These are phyloP conservation scores for Aspergillus viridinutans DNA, from an alignment of 2,329 filamentous ascomycete species.

Conservation along the genomic window DNA sequence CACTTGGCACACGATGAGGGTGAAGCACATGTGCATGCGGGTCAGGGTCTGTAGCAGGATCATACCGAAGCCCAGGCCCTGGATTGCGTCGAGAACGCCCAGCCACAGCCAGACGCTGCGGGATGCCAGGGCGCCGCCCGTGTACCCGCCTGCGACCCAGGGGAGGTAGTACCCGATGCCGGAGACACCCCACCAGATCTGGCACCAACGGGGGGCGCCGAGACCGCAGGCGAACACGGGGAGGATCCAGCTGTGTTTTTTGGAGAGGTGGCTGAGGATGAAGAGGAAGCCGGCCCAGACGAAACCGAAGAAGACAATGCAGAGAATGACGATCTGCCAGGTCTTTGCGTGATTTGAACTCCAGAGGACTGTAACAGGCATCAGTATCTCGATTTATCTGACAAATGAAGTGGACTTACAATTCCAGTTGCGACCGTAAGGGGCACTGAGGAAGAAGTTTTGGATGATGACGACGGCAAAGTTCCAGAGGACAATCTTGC, in stretches of 20 bases:
- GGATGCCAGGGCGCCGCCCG: conserved; percentile 52
- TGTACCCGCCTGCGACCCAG: conserved; percentile 52
- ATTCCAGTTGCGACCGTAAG: conserved; percentile 62
- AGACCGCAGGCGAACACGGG: conserved; percentile 65
- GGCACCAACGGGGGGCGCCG: conserved; percentile 60
- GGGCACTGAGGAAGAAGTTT: conserved; percentile 62
- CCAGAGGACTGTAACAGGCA: conserved; percentile 46
- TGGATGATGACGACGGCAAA: conserved; percentile 59
- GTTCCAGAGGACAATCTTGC: conserved; percentile 64
- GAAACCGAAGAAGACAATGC: conserved; percentile 46
- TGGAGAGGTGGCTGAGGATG: conserved; percentile 51
- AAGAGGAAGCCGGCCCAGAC: conserved; percentile 49
- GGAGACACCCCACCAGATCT: conserved; percentile 62
- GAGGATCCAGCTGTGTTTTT: conserved; percentile 60
- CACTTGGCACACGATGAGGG: conserved; percentile 56
- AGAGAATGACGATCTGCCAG: conserved; percentile 56
- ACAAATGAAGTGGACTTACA: conserved; percentile 33
- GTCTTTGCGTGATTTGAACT: conserved; percentile 49
- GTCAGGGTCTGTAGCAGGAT: conserved; percentile 62
- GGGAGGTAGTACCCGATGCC: conserved; percentile 58
- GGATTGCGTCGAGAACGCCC: conserved; percentile 59
- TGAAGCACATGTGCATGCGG: conserved; percentile 59
- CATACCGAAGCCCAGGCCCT: conserved; percentile 64
- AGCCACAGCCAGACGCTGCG: conserved; percentile 62
- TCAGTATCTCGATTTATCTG: not conserved